Base-by-base conservation (phyloP, 2,329 filamentous ascomycete species). In the Chrysoporthe deuterocubensis region DNA sequence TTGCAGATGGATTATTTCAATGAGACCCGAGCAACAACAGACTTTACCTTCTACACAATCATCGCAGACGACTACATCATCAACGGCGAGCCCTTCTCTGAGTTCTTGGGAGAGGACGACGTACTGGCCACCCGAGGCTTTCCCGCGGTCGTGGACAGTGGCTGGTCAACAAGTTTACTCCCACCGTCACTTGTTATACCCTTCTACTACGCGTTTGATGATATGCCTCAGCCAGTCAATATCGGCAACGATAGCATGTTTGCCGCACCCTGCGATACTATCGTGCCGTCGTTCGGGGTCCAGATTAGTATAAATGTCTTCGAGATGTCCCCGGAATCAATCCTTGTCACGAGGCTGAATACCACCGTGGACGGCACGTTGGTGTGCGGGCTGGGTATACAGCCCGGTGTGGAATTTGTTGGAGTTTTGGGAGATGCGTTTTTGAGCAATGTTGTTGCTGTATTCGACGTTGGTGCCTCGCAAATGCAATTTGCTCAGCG, bases 401-500 rank as follows among this genome's bases (percentile, higher is more conserved):
- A 71, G 1, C 74, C 74, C 1, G 72, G 74, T 37, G 66, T 75
- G 2, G 63, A 68, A 26, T 34, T 43, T 42, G 59, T 60, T 0
- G 68, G 66, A 0, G 59, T 56, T 2, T 68, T 78, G 37, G 76
- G 75, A 0, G 72, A 75, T 4, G 72, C 74, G 0, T 76, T 76
- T 42, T 57, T 78, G 64, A 72, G 73, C 8, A 75, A 73, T 50
- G 71, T 78, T 0, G 72, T 77, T 9, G 74, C 75, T 5, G 76
- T 78, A 0, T 77, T 78, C 50, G 76, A 77, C 46, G 71, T 77
- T 0, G 75, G 73, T 0, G 69, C 72, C 3, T 69, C 66, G 0
- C 74, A 76, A 70, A 77, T 78, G 73, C 67, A 75, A 37, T 78
- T 78, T 64, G 75, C 75, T 6, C 54, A 64, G 56, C 56, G 68